A percentile compares a stretch with the other conserved stretches of the same genome.
Evolutionary conservation across 768 basidiomycete species (phyloP).

Genomic region (Kwoniella newhampshirensis): DNA sequence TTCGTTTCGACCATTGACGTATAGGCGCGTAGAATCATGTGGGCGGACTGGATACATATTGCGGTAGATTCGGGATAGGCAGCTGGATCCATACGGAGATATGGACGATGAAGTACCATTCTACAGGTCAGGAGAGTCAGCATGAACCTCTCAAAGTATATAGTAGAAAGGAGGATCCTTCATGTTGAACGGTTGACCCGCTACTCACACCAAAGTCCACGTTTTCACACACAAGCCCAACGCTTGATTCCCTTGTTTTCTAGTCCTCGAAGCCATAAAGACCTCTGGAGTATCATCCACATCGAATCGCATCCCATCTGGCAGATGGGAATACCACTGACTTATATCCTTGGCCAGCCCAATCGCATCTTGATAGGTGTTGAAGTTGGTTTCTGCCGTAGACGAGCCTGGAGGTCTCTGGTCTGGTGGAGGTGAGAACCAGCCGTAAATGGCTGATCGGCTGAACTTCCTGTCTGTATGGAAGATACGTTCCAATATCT

Average conservation of each 20-base stretch:
- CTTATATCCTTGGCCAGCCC: slow-evolving; percentile 48
- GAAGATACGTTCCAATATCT: slow-evolving; percentile 49
- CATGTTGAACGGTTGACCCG: too few species aligned
- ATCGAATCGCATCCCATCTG: slow-evolving; percentile 44
- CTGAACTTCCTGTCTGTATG: slow-evolving; percentile 43
- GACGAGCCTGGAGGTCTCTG: background rate
- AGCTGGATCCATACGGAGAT: slow-evolving; percentile 47
- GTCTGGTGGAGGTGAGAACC: slow-evolving; percentile 39
- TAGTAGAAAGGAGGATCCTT: too few species aligned
- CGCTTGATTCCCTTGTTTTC: slow-evolving; percentile 42
- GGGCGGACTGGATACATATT: slow-evolving; percentile 66
- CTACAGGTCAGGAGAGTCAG: slow-evolving; percentile 20
- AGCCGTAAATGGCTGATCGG: slow-evolving; percentile 42
- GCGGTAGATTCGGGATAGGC: slow-evolving; percentile 57
- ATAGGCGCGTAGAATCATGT: slow-evolving; percentile 64
- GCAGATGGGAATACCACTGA: slow-evolving; percentile 45
- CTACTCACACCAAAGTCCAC: slow-evolving; percentile 46
- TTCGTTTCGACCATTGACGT: slow-evolving; percentile 41
- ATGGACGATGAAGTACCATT: slow-evolving; percentile 49
- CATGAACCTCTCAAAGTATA: background rate
- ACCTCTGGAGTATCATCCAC: slow-evolving; percentile 40
- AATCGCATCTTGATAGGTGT: slow-evolving; percentile 49
- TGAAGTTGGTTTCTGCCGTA: background rate
- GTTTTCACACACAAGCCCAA: slow-evolving; percentile 48
- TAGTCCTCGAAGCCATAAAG: slow-evolving; percentile 18